These are phyloP conservation scores for Cenchrus americanus DNA, from an alignment of 176 grass and related monocot genomes.

Conservation along the genomic window DNA sequence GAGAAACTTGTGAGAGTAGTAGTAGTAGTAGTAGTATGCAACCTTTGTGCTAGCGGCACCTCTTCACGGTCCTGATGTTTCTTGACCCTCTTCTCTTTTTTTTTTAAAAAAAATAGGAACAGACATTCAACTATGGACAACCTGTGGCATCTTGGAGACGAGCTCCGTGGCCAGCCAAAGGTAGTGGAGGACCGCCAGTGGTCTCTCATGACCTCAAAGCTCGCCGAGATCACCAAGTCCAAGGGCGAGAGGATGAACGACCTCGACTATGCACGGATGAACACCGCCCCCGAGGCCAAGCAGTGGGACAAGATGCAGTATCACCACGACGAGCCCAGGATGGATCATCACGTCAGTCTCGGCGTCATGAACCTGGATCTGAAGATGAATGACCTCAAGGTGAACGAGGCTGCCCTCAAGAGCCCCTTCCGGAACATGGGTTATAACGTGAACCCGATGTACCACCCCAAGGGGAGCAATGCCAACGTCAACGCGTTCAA, in stretches of 20 bases:
- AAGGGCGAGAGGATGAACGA: conserved; percentile 79
- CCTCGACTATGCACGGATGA: conserved; percentile 65
- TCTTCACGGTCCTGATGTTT: conserved; percentile 13
- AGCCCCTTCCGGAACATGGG: conserved; percentile 55
- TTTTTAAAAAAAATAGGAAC: neutral
- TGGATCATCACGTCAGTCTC: conserved; percentile 80
- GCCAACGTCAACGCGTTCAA: conserved; percentile 78
- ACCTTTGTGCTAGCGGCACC: neutral
- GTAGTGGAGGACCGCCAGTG: conserved; percentile 90
- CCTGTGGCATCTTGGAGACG: conserved; percentile 92
- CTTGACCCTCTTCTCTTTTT: neutral
- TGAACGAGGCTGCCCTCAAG: conserved; percentile 76
- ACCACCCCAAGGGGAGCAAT: conserved; percentile 70
- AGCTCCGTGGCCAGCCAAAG: conserved; percentile 87
- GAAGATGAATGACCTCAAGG: conserved; percentile 89
- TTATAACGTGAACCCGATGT: conserved; percentile 64
- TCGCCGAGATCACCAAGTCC: conserved; percentile 82
- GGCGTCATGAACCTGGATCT: conserved; percentile 80
- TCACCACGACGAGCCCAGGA: conserved; percentile 70
- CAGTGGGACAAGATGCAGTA: conserved; percentile 74
- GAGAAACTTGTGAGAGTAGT: too few relatives aligned
- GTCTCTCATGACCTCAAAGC: conserved; percentile 95
- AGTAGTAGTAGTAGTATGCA: too few relatives aligned
- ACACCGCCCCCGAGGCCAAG: conserved; percentile 60
- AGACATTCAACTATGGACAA: conserved; percentile 65